These are phyloP conservation scores for Spathaspora passalidarum DNA, from an alignment of 805 yeast genomes.

Conservation along the genomic window DNA sequence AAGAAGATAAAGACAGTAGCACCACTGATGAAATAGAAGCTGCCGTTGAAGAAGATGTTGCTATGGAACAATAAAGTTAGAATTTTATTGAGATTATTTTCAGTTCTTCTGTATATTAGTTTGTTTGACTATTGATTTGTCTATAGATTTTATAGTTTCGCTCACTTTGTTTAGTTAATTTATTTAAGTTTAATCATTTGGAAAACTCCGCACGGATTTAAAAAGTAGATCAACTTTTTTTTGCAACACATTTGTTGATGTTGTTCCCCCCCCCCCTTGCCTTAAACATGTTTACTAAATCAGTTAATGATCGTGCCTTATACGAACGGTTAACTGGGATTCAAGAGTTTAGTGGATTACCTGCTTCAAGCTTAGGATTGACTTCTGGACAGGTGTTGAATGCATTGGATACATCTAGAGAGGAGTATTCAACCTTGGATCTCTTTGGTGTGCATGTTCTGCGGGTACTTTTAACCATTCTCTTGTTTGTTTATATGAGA, in stretches of 20 bases:
- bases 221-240: neutral
- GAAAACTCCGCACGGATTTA: too few relatives aligned
- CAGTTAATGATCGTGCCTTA: neutral
- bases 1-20: constrained; percentile 14
- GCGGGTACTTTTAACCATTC: constrained; percentile 12
- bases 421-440: constrained; percentile 15
- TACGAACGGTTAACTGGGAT: constrained; percentile 3
- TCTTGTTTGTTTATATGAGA: constrained; percentile 5
- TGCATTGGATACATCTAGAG: constrained; percentile 12
- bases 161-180: neutral
- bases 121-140: neutral
- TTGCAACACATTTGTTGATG: constrained; percentile 1
- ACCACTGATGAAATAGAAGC: constrained; percentile 14
- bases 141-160: neutral
- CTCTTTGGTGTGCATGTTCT: constrained; percentile 16
- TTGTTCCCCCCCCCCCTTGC: neutral
- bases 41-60: constrained; percentile 10
- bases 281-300: neutral
- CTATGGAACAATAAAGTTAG: constrained; percentile 11
- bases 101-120: constrained; percentile 1
- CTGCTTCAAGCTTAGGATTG: constrained; percentile 13
- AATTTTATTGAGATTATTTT: too few relatives aligned
- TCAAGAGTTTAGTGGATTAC: constrained; percentile 9
- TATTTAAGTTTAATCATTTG: neutral
- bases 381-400: constrained; percentile 9